These are phyloP conservation scores for Populus hybrid DNA, from an alignment of 441 rosid genomes.

Conservation along the genomic window DNA sequence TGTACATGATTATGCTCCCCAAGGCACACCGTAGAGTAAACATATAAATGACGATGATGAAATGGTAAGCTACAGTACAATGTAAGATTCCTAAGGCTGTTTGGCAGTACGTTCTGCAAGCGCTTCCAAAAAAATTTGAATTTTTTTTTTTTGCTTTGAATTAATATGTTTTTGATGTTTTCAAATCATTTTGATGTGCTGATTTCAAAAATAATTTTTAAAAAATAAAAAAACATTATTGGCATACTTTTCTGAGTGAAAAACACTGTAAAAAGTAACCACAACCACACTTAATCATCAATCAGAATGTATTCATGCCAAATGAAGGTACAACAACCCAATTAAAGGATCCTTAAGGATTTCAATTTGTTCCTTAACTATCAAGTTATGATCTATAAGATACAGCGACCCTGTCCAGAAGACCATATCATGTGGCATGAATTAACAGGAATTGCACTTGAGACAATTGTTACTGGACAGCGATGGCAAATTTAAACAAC, in stretches of 20 bases:
- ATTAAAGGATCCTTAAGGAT: neutral
- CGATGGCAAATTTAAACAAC: neutral
- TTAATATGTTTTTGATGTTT: no score
- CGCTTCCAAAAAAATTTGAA: no score
- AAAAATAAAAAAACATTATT: no score
- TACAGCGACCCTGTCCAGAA: neutral
- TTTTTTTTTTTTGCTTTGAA: no score
- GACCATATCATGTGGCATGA: neutral
- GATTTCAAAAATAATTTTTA: no score
- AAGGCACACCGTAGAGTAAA: neutral
- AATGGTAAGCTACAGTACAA: neutral
- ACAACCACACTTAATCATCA: neutral
- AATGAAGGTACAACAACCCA: neutral
- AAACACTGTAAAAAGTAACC: no score
- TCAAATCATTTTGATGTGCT: no score
- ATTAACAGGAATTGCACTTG: neutral
- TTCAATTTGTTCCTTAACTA: neutral
- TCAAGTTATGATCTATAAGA: neutral
- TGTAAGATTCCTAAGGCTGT: neutral
- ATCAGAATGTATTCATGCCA: neutral
- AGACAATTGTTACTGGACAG: neutral
- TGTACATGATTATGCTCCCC: neutral
- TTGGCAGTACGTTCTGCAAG: no score
- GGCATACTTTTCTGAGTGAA: no score
- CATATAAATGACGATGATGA: neutral